A percentile compares a stretch with the other conserved stretches of the same genome.
phyloP scores from a whole-genome alignment of 768 basidiomycete genomes.

The Myochromella boudieri region DNA sequence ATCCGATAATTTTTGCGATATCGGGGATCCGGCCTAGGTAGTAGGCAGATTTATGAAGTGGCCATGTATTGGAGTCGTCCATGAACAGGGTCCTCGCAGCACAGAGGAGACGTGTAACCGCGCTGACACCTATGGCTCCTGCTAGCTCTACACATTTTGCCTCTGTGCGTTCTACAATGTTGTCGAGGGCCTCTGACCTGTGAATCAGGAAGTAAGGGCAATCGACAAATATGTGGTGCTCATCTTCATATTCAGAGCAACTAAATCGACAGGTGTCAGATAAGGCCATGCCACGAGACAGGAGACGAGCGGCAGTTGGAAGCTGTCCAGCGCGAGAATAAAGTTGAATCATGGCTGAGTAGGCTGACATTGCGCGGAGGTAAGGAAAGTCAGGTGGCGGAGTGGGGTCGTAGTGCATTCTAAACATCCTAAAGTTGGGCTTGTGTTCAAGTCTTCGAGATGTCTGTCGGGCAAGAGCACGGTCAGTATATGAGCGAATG shows the following conservation, averaged over 20 bases:
- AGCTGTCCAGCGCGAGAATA: slow-evolving; percentile 1
- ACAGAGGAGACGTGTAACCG: background rate
- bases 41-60: background rate
- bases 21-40: background rate
- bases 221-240: background rate
- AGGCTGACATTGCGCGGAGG: background rate
- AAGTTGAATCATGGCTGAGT: background rate
- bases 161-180: background rate
- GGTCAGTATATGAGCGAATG: slow-evolving; percentile 6
- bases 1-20: background rate
- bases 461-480: background rate
- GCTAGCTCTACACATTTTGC: background rate
- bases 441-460: background rate
- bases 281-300: background rate
- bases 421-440: background rate
- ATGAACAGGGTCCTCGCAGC: background rate
- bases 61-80: background rate
- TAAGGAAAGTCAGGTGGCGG: slow-evolving; percentile 1
- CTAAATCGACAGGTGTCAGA: background rate
- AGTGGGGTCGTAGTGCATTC: background rate
- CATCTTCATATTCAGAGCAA: background rate
- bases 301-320: background rate
- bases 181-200: background rate
- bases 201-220: background rate
- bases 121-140: background rate